These are phyloP conservation scores for Moesziomyces sp. DNA, from an alignment of 1,284 basidiomycete species.

Conservation along the genomic window DNA sequence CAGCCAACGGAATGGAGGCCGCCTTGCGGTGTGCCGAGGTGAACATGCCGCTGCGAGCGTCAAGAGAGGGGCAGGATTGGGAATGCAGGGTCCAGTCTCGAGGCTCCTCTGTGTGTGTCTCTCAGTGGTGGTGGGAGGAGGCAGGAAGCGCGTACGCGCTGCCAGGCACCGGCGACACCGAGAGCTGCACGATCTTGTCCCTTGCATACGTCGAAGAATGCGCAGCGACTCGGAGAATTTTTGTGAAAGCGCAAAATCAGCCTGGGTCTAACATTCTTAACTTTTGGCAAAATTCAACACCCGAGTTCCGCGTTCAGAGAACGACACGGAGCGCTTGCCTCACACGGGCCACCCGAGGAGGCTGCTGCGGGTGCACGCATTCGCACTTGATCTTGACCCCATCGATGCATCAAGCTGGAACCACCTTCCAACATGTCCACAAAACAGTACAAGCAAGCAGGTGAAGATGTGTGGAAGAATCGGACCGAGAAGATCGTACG, in stretches of 20 bases:
- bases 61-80: neutral
- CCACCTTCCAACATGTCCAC: constrained; percentile 32
- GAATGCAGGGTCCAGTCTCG: constrained; percentile 17
- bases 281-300: neutral
- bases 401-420: no score
- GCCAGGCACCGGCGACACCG: neutral
- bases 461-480: constrained; percentile 67
- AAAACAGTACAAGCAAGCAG: constrained; percentile 63
- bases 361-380: no score
- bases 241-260: neutral
- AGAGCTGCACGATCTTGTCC: constrained; percentile 18
- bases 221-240: constrained; percentile 7
- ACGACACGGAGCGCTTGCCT: neutral
- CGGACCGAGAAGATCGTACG: constrained; percentile 66
- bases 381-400: no score
- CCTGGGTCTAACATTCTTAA: neutral
- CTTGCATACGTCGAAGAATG: constrained; percentile 53
- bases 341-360: constrained; percentile 10
- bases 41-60: neutral
- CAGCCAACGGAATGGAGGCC: constrained; percentile 12
- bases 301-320: constrained; percentile 6
- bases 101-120: neutral
- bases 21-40: constrained; percentile 1
- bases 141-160: neutral
- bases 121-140: neutral